Percentiles rank a stretch among this genome's conserved stretches.
Conservation (phyloP, 192 early-diverging fungal species). For the Umbelopsis vinacea region DNA sequence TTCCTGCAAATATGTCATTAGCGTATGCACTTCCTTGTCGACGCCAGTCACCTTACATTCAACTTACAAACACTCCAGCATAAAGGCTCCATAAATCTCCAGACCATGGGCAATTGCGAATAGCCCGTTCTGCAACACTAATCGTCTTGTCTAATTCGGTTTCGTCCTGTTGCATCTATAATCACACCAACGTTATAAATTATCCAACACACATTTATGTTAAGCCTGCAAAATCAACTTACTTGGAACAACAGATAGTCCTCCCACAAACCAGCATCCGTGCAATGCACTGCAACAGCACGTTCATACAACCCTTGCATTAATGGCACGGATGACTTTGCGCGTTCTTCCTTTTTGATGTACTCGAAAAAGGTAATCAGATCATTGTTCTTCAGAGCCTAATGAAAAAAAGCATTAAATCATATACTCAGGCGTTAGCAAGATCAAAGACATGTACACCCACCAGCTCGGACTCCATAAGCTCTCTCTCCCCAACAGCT, state of each 20-base stretch:
- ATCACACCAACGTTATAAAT: neutral
- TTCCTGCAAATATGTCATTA: constrained; percentile 2
- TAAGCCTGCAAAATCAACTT: neutral
- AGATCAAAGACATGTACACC: constrained; percentile 21
- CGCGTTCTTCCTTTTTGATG: constrained; percentile 54
- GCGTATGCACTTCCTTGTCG: neutral
- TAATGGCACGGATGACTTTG: constrained; percentile 30
- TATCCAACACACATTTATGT: neutral
- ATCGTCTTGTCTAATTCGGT: neutral
- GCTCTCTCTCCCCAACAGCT: constrained; percentile 46
- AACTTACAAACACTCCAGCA: constrained; percentile 39
- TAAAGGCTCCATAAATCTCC: constrained; percentile 66
- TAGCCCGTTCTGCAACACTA: constrained; percentile 52
- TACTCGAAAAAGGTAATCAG: constrained; percentile 60
- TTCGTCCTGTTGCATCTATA: constrained; percentile 21
- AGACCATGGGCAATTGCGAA: constrained; percentile 76
- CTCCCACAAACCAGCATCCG: constrained; percentile 67
- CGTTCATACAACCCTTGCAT: constrained; percentile 68
- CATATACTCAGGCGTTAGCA: neutral
- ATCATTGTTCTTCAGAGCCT: constrained; percentile 34
- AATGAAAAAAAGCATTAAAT: constrained; percentile 4
- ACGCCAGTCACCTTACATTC: neutral
- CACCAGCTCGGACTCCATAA: constrained; percentile 61
- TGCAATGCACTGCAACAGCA: constrained; percentile 62
- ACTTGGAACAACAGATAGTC: constrained; percentile 68